A percentile compares a stretch with the other conserved stretches of the same genome.
These are phyloP conservation scores for Apiotrichum porosum DNA, from an alignment of 1,284 basidiomycete genomes.

Conservation along the genomic window DNA sequence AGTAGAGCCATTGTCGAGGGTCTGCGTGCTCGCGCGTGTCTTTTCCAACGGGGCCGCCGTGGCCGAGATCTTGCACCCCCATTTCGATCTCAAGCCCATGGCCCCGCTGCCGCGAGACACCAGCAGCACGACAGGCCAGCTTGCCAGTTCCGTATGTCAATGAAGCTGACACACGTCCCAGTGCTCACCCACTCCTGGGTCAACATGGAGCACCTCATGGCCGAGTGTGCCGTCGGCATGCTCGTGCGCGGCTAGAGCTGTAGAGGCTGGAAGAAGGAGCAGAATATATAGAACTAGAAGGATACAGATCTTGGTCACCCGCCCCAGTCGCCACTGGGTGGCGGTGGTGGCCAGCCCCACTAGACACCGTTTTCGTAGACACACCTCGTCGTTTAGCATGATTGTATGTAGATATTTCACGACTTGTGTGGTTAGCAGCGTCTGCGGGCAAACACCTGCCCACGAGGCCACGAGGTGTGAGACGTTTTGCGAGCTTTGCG, in stretches of 20 bases:
- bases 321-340: too few relatives aligned
- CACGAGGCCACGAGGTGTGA: too few relatives aligned
- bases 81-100: too few relatives aligned
- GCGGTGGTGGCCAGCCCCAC: too few relatives aligned
- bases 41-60: background rate
- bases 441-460: too few relatives aligned
- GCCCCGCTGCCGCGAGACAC: too few relatives aligned
- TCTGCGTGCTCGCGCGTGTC: background rate
- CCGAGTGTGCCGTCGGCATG: slow-evolving; percentile 84
- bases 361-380: background rate
- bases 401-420: background rate
- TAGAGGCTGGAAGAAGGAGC: background rate
- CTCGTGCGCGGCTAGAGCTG: slow-evolving; percentile 59
- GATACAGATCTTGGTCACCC: background rate
- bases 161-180: too few relatives aligned
- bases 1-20: slow-evolving; percentile 31
- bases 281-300: background rate
- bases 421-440: too few relatives aligned
- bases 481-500: too few relatives aligned
- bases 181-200: slow-evolving; percentile 77
- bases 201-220: slow-evolving; percentile 87
- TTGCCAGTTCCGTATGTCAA: too few relatives aligned
- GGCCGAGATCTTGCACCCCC: background rate
- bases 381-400: background rate
- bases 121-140: too few relatives aligned